Evolutionary conservation across 2,329 filamentous ascomycete species (phyloP).

Genomic region (Aspergillus latus): DNA sequence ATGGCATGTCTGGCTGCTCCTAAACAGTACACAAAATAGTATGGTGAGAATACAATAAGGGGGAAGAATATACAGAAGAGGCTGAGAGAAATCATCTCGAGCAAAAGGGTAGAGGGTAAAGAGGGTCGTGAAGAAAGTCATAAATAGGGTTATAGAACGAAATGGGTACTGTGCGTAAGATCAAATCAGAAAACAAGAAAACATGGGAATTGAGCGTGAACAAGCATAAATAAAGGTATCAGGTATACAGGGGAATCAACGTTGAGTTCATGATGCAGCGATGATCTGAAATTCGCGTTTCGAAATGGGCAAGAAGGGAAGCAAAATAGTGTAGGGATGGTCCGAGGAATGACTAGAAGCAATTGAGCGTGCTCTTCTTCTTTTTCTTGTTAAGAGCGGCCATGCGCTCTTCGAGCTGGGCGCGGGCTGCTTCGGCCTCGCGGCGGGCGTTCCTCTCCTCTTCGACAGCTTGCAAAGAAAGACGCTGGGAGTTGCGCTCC

Average conservation of each 20-base stretch:
- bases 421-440: constrained; percentile 83
- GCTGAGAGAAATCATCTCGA: background rate
- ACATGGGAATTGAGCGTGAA: background rate
- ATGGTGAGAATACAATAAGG: background rate
- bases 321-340: constrained; percentile 3
- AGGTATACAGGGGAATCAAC: constrained; percentile 24
- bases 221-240: constrained; percentile 24
- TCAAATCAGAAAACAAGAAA: background rate
- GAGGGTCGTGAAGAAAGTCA: constrained; percentile 16
- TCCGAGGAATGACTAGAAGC: constrained; percentile 66
- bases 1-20: background rate
- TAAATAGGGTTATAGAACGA: constrained; percentile 13
- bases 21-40: constrained; percentile 3
- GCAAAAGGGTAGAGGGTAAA: background rate
- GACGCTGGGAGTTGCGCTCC: constrained; percentile 59
- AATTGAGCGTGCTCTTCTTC: constrained; percentile 93
- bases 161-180: constrained; percentile 5
- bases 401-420: constrained; percentile 92
- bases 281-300: constrained; percentile 22
- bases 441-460: constrained; percentile 92
- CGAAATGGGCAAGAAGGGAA: constrained; percentile 14
- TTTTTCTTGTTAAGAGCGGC: constrained; percentile 89
- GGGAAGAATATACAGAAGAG: constrained; percentile 15
- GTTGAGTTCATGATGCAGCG: constrained; percentile 29
- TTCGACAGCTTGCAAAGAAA: constrained; percentile 83